phyloP scores from a whole-genome alignment of 306 rosid genomes.

The Casuarina equisetifolia region DNA sequence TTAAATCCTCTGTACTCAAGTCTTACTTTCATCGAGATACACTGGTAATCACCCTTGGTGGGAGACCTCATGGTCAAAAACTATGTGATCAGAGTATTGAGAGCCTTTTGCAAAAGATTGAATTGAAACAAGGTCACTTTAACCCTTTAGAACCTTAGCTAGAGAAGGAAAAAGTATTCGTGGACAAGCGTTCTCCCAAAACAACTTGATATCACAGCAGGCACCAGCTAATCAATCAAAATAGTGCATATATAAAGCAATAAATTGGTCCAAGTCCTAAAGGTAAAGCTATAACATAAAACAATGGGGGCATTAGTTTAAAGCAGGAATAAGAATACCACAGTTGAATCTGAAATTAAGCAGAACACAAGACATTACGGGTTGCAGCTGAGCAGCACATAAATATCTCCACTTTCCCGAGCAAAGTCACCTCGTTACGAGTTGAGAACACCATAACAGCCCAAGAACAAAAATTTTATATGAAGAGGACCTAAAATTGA shows the following conservation, averaged over 20 bases:
- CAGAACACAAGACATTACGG: no score
- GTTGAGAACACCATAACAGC: neutral
- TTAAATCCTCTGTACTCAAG: neutral
- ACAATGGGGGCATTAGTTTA: no score
- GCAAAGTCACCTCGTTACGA: no score
- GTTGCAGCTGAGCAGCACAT: no score
- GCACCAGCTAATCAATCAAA: neutral
- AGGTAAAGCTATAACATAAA: no score
- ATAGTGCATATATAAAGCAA: neutral
- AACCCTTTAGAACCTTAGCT: neutral
- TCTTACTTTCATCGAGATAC: neutral
- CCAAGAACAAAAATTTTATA: neutral
- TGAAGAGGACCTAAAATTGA: neutral
- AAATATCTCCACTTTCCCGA: no score
- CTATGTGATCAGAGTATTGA: neutral
- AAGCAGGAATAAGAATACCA: no score
- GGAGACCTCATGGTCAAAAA: neutral
- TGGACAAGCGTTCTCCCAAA: neutral
- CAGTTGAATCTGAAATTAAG: no score
- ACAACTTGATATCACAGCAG: neutral
- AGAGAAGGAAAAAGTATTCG: neutral
- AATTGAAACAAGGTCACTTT: neutral
- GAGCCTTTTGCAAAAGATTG: neutral
- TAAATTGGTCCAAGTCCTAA: neutral
- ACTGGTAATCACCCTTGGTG: neutral